Conservation (phyloP, 257 asterid species). For the Pogostemon cablin region DNA sequence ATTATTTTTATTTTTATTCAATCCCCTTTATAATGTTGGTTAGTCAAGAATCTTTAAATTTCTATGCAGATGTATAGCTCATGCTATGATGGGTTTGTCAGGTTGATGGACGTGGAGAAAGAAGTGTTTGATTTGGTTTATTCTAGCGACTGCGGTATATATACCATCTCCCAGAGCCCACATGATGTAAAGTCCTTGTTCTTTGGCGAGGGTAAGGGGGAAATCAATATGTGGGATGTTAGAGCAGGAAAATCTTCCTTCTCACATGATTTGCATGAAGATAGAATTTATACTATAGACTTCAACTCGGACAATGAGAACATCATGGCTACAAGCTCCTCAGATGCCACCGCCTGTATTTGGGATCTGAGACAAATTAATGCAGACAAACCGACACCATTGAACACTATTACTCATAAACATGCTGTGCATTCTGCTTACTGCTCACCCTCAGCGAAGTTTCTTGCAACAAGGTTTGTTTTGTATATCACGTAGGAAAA, state of each 20-base stretch:
- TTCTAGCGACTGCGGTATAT: constrained; percentile 50
- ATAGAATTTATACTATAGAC: constrained; percentile 76
- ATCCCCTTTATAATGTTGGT: constrained; percentile 20
- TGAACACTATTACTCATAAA: constrained; percentile 59
- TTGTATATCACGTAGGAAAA: constrained; percentile 20
- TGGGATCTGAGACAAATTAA: constrained; percentile 81
- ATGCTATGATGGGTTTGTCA: constrained; percentile 79
- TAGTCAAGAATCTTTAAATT: constrained; percentile 22
- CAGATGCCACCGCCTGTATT: constrained; percentile 82
- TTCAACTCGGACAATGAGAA: constrained; percentile 60
- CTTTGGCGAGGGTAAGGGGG: constrained; percentile 69
- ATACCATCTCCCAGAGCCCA: constrained; percentile 55
- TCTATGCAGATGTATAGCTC: constrained; percentile 77
- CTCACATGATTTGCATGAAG: constrained; percentile 57
- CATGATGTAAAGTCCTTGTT: constrained; percentile 54
- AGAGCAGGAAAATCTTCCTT: constrained; percentile 66
- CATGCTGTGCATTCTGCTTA: constrained; percentile 83
- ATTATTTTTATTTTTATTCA: not conserved
- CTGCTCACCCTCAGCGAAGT: constrained; percentile 83
- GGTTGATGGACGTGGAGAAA: constrained; percentile 82
- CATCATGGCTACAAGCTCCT: constrained; percentile 76
- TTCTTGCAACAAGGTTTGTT: constrained; percentile 81
- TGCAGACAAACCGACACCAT: constrained; percentile 42
- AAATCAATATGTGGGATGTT: constrained; percentile 59
- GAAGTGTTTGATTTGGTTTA: constrained; percentile 68